Evolutionary conservation across 2,329 filamentous ascomycete genomes (phyloP).

Genomic region (Fusarium duplospermum): DNA sequence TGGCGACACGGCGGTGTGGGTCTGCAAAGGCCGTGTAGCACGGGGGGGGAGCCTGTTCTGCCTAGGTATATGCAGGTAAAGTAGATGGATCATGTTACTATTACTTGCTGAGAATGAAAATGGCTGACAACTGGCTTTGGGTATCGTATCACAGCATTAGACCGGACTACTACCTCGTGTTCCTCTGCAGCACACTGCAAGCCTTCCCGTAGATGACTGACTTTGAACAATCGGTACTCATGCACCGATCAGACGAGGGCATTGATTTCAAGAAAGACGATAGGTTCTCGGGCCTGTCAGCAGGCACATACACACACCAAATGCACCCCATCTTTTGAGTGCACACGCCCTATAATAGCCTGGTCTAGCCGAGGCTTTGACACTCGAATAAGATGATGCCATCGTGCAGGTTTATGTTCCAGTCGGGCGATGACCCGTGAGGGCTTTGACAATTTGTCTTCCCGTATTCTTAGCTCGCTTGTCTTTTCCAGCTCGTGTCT

Average conservation of each 20-base stretch:
- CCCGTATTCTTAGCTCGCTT: not conserved
- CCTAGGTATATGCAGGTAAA: not conserved
- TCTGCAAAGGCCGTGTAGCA: not conserved
- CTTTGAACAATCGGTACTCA: not conserved
- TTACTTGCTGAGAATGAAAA: not conserved
- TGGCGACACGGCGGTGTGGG: slow-evolving; percentile 31
- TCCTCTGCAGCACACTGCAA: not conserved
- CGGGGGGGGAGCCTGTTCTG: not conserved
- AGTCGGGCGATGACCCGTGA: not conserved
- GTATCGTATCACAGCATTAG: not conserved
- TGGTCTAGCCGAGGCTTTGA: not conserved
- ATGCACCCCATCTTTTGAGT: not conserved
- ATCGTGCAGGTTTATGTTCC: not conserved
- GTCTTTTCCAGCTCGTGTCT: not conserved
- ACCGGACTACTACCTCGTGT: not conserved
- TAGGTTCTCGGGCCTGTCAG: slow-evolving; percentile 2
- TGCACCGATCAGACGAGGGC: slow-evolving; percentile 7
- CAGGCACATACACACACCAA: not conserved
- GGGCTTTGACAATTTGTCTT: not conserved
- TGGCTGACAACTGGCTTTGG: not conserved
- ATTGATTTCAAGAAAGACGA: not conserved
- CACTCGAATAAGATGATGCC: slow-evolving; percentile 5
- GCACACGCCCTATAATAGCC: not conserved
- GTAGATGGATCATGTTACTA: not conserved
- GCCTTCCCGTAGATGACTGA: not conserved